phyloP scores from a whole-genome alignment of 2,329 filamentous ascomycete species.

The Penicillium nordicum region DNA sequence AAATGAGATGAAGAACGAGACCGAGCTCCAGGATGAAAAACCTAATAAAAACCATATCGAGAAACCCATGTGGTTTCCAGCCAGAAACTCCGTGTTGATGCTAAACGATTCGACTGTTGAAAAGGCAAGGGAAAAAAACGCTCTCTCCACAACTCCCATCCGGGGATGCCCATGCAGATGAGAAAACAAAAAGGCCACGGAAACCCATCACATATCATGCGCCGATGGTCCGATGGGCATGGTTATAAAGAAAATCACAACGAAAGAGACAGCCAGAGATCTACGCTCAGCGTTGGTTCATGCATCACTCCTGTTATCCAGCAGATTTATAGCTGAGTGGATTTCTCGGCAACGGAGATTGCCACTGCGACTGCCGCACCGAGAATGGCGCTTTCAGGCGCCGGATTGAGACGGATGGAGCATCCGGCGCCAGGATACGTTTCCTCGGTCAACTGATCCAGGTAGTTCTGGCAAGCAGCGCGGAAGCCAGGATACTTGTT shows the following conservation, averaged over 20 bases:
- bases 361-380: slow-evolving; percentile 49
- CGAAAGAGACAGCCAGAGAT: slow-evolving; percentile 9
- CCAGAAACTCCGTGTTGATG: slow-evolving; percentile 18
- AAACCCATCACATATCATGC: slow-evolving; percentile 9
- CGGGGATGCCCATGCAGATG: slow-evolving; percentile 6
- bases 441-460: slow-evolving; percentile 40
- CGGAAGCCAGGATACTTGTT: slow-evolving; percentile 51
- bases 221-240: slow-evolving; percentile 13
- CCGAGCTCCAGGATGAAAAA: slow-evolving; percentile 10
- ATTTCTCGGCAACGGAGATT: slow-evolving; percentile 36
- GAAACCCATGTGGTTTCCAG: slow-evolving; percentile 7
- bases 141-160: not conserved
- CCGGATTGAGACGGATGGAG: slow-evolving; percentile 40
- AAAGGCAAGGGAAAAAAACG: not conserved
- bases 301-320: slow-evolving; percentile 9
- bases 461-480: slow-evolving; percentile 42
- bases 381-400: slow-evolving; percentile 45
- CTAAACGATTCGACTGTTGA: not conserved
- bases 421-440: slow-evolving; percentile 23
- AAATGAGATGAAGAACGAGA: not conserved
- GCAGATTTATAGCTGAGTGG: slow-evolving; percentile 4
- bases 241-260: slow-evolving; percentile 16
- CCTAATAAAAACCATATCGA: not conserved
- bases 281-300: slow-evolving; percentile 9
- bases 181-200: not conserved